Conservation (phyloP, 1,139 yeast genomes). For the Nakaseomyces kungkrabaensis region DNA sequence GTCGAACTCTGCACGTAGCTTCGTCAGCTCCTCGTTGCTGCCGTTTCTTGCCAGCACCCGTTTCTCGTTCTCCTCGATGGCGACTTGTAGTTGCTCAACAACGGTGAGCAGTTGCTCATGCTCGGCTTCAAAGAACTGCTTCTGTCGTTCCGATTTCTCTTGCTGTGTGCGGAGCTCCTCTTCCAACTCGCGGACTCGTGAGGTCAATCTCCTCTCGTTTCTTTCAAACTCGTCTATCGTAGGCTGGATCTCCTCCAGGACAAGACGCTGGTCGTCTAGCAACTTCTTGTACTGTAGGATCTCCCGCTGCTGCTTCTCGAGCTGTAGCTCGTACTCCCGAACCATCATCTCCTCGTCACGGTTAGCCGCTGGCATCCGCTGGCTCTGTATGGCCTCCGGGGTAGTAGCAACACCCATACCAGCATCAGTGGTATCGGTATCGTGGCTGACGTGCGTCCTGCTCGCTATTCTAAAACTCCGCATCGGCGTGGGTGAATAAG, state of each 20-base stretch:
- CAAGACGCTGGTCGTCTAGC: slow-evolving; percentile 26
- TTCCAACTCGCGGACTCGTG: background rate
- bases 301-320: slow-evolving; percentile 14
- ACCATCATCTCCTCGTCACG: background rate
- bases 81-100: slow-evolving; percentile 25
- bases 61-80: slow-evolving; percentile 23
- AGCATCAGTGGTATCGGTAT: background rate
- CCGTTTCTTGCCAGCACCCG: slow-evolving; percentile 6
- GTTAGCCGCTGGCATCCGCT: background rate
- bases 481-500: slow-evolving; percentile 21
- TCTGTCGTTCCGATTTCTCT: slow-evolving; percentile 9
- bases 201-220: background rate
- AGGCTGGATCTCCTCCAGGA: slow-evolving; percentile 28
- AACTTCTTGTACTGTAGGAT: slow-evolving; percentile 21
- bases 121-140: slow-evolving; percentile 24
- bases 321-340: slow-evolving; percentile 1
- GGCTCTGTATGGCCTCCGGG: background rate
- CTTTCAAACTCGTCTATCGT: slow-evolving; percentile 26
- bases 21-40: slow-evolving; percentile 4
- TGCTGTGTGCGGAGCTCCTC: background rate
- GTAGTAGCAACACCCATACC: background rate
- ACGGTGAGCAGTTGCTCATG: slow-evolving; percentile 27
- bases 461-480: slow-evolving; percentile 9
- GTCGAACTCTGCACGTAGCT: slow-evolving; percentile 10
- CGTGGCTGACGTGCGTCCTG: background rate